Percentiles rank a stretch among this genome's conserved stretches.
Conservation (phyloP, 208 protist genomes). For the Leishmania martiniquensis region DNA sequence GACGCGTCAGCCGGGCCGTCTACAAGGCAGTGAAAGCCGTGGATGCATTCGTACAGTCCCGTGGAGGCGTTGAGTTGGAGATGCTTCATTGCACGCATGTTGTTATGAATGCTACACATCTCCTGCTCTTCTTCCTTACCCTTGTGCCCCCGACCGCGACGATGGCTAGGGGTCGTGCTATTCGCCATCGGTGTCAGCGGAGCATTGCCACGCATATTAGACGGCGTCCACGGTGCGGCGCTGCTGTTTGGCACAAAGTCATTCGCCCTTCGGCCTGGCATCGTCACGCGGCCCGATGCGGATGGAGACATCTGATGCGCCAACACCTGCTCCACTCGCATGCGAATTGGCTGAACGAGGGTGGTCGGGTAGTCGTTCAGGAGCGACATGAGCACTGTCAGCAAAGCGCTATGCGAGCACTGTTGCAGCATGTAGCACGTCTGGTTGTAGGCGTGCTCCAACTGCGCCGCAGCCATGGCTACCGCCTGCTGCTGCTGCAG, state of each 20-base stretch:
- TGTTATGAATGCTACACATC: constrained; percentile 83
- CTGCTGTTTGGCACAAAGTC: constrained; percentile 40
- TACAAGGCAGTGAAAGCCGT: constrained; percentile 89
- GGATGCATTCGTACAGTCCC: constrained; percentile 81
- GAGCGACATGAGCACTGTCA: constrained; percentile 67
- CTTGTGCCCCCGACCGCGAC: constrained; percentile 57
- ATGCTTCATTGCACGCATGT: constrained; percentile 84
- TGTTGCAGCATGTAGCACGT: constrained; percentile 64
- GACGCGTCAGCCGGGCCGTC: constrained; percentile 46
- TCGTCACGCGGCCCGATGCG: constrained; percentile 12
- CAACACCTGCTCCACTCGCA: constrained; percentile 64
- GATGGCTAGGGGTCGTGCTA: constrained; percentile 34
- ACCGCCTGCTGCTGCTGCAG: constrained; percentile 56
- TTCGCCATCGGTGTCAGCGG: constrained; percentile 31
- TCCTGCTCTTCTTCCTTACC: constrained; percentile 79
- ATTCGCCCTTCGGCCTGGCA: constrained; percentile 17
- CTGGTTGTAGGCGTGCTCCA: constrained; percentile 67
- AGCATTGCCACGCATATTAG: constrained; percentile 21
- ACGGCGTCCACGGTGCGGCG: constrained; percentile 47
- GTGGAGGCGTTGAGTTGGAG: constrained; percentile 72
- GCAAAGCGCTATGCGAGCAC: constrained; percentile 55
- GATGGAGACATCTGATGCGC: constrained; percentile 33
- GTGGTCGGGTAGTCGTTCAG: constrained; percentile 73
- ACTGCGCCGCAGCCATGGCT: constrained; percentile 45
- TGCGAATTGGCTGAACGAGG: constrained; percentile 48